phyloP scores from a whole-genome alignment of 345 rosid genomes.

The Salix arbutifolia region DNA sequence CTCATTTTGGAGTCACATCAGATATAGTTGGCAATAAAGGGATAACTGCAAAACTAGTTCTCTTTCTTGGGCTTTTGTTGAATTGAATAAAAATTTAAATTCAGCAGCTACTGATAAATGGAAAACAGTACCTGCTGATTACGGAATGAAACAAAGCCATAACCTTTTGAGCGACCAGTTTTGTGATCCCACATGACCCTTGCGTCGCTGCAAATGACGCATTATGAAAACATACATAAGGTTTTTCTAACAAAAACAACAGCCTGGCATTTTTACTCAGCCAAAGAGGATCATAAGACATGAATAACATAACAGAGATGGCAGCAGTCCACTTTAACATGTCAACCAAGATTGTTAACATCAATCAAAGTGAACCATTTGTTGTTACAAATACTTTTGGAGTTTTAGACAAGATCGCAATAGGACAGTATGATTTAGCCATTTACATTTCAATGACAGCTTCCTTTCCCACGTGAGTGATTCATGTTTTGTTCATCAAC shows the following conservation, averaged over 20 bases:
- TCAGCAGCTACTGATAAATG: neutral
- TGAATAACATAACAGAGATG: neutral
- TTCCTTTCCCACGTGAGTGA: neutral
- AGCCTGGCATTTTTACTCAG: neutral
- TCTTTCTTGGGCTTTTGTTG: too few relatives aligned
- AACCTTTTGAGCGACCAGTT: constrained; percentile 97
- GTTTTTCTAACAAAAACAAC: neutral
- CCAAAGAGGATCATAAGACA: neutral
- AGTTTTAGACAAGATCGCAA: neutral
- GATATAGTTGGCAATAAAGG: neutral
- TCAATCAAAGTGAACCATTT: neutral
- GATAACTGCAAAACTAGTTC: neutral
- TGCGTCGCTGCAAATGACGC: constrained; percentile 19
- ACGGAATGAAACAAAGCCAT: constrained; percentile 95
- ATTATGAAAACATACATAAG: neutral
- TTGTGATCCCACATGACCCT: constrained; percentile 99
- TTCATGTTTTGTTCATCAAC: neutral
- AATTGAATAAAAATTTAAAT: neutral
- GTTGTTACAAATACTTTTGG: neutral
- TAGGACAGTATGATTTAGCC: neutral
- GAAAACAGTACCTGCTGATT: constrained; percentile 61
- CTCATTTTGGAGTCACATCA: too few relatives aligned
- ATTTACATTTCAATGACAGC: neutral
- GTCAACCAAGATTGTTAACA: neutral
- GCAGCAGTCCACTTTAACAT: neutral